Base-by-base conservation (phyloP, 1,284 basidiomycete genomes). In the Paramarasmius palmivorus region DNA sequence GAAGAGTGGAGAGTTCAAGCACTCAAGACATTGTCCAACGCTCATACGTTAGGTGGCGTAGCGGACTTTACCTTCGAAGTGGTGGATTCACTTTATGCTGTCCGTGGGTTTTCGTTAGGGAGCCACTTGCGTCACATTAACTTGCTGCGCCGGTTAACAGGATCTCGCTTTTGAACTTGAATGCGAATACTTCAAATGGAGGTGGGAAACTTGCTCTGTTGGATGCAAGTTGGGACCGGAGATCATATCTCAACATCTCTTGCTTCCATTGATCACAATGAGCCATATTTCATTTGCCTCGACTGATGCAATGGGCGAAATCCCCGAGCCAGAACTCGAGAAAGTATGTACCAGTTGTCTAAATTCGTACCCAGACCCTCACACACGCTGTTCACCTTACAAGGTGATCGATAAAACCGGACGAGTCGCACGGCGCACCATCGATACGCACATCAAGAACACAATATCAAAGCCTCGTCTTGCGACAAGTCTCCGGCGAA, bases 371-470 rank as follows among this genome's bases (percentile, higher is more conserved):
- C 38, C 39, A 37, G 8, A 23, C n/a, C 19, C 22, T 29, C 49
- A 46, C 37, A 22, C 14, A 17, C 17, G 40, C 19, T 10, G n/a
- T 17, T 12, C 36, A 45, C 9, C 40, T 50, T 51, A 47, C 23
- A 61, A 90, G 88, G 75, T 81, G 17, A 73, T 86, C 9, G 88
- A 90, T 67, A 87, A 82, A 64, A 64, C 84, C 39, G 87, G 83
- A 40, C 77, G 84, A 54, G 82, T 80, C 2, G 85, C 84, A 34
- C 77, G 88, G 49, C 76, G 87, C 59, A 79, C 80, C 26, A 62
- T 82, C n/a, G 87, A 86, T 65, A 88, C 79, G 37, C 86, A 90
- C 67, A 73, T 88, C 55, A 84, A 79, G 65, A 84, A 87, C 69
- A 81, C 81, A 4, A 67, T 90, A 56, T 81, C 82, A 37, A 85